phyloP scores from a whole-genome alignment of 2,329 filamentous ascomycete species.

The Pseudocercospora musae region DNA sequence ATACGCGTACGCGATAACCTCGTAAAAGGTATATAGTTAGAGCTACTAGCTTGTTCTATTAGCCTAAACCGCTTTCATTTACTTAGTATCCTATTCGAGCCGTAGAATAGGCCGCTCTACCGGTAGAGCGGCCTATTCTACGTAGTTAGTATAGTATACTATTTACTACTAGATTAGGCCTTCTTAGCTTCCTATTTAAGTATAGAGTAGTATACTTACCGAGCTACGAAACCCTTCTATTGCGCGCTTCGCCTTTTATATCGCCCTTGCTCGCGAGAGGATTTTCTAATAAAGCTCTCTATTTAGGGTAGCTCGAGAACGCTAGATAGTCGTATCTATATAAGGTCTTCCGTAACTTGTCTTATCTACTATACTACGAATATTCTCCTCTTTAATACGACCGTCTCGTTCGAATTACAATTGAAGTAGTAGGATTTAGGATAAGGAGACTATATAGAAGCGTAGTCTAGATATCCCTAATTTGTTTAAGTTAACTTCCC shows the following conservation, averaged over 20 bases:
- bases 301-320: background rate
- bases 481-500: background rate
- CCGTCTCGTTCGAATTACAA: background rate
- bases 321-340: constrained; percentile 1
- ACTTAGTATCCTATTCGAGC: background rate
- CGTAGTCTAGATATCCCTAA: background rate
- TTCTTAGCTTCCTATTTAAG: background rate
- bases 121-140: background rate
- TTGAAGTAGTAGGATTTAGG: background rate
- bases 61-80: background rate
- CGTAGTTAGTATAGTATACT: background rate
- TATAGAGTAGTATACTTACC: background rate
- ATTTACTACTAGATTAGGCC: background rate
- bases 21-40: background rate
- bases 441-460: background rate
- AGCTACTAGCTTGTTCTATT: background rate
- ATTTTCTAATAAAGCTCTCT: too few species aligned
- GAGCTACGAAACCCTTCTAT: background rate
- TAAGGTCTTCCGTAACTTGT: background rate
- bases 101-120: background rate
- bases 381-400: background rate
- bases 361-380: background rate
- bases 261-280: background rate
- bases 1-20: background rate
- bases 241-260: background rate